These are phyloP conservation scores for Batrachochytrium dendrobatidis DNA, from an alignment of 371 early-diverging fungal genomes.

Conservation along the genomic window DNA sequence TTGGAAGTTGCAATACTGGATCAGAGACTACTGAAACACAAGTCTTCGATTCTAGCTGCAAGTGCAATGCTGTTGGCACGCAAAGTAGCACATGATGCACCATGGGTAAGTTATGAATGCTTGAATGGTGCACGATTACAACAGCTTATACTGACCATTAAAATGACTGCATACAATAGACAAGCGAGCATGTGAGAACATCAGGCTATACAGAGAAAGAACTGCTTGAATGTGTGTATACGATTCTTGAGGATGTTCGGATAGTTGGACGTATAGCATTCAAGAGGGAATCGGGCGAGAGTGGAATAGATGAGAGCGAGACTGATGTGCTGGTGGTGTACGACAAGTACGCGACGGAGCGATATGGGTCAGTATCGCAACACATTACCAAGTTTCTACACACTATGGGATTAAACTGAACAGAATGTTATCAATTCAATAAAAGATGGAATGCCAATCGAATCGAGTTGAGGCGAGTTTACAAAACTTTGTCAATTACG, in stretches of 20 bases:
- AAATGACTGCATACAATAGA: neutral
- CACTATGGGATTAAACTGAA: neutral
- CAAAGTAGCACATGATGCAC: slow-evolving; percentile 39
- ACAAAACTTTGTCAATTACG: too few relatives aligned
- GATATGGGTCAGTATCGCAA: neutral
- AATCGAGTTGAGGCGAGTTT: too few relatives aligned
- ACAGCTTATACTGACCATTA: neutral
- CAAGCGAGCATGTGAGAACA: neutral
- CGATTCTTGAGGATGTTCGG: neutral
- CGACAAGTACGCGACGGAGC: neutral
- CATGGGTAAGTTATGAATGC: slow-evolving; percentile 8
- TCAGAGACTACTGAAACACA: slow-evolving; percentile 59
- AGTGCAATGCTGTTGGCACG: slow-evolving; percentile 77
- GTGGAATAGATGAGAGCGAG: neutral
- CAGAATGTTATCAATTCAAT: too few relatives aligned
- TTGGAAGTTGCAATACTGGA: slow-evolving; percentile 87
- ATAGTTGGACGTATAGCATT: neutral
- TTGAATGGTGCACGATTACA: too few relatives aligned
- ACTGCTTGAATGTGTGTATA: neutral
- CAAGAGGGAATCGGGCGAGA: neutral
- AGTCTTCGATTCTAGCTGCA: slow-evolving; percentile 74
- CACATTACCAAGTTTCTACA: neutral
- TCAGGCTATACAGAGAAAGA: slow-evolving; percentile 1
- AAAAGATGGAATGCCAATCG: too few relatives aligned
- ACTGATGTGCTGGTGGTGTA: neutral